Evolutionary conservation across 1,284 basidiomycete genomes (phyloP), one percentile per base, ranked within the genome.

Genomic region (Heterobasidion annosum): DNA sequence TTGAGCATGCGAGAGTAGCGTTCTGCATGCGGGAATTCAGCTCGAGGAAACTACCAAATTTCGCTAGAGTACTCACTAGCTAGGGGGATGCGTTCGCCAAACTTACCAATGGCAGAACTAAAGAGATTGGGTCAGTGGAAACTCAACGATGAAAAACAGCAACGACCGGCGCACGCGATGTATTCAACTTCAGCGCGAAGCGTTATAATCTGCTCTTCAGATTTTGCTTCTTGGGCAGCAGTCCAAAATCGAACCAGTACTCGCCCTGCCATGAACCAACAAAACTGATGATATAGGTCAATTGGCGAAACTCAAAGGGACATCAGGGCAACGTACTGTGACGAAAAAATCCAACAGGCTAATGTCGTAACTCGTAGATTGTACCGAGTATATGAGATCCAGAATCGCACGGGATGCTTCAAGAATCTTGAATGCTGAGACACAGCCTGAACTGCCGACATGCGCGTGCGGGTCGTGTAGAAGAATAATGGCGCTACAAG

Each of bases 381-480:
- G 79, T 16, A 87, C 73, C 19, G 69, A 70, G 61, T 87, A 84
- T 33, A 88, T 75, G n/a, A 85, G 68, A 60, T 88, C 81, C 44
- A 89, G 69, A 40, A 86, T 81, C 0, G 77, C 74, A 47, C 85
- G 76, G 6, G 85, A 77, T 33, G 85, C 81, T 1, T 74, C 75
- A 3, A 88, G 67, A 40, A 87, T 81, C 62, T 80, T 85, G 59
- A 81, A 73, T 12, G 82, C 80, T 46, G 85, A 88, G 44, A 79
- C 71, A 62, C 86, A 88, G 25, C 75, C 76, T n/a, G 72, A 70
- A 49, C 67, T 68, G 35, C 73, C 70, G 49, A 84, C 71, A 56
- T 81, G 75, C 13, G 85, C 83, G 62, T 88, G 85, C 0, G 85
- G 83, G 58, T 89, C 86, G 59, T 88, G 86, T 35, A 89, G 68